Evolutionary conservation across 2,329 filamentous ascomycete genomes (phyloP), one percentile per base, ranked within the genome.

Genomic region (Dryadomyces quercus-mongolicae): DNA sequence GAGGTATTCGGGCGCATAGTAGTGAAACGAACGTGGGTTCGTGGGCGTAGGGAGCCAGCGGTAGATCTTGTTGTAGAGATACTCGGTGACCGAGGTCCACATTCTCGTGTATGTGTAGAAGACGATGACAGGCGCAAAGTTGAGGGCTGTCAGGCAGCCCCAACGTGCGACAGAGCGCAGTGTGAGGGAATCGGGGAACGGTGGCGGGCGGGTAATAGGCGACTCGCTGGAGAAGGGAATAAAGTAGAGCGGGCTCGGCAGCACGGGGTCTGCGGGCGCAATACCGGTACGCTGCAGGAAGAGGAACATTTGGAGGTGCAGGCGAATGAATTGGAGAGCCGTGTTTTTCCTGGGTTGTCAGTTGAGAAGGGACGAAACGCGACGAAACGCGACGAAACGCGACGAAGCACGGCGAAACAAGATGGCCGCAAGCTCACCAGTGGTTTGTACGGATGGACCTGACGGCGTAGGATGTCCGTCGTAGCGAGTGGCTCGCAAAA

Each of bases 231-330:
- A 74, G 49, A 80, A 81, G 0, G 79, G 78, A 18, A 82, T 61
- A 59, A 81, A 81, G 62, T 74, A 82, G 5, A 63, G 67, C 42
- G 67, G 66, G 8, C 62, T 64, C 0, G 79, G 78, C 2, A 81
- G 63, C 64, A 64, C 66, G 8, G 65, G 66, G 13, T 59, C 67
- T 13, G 66, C 62, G 0, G 75, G 65, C 46, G 75, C 65, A 15
- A 82, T 64, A 7, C 73, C 74, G 8, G 77, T 65, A 49, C 75
- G 70, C 58, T 81, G 78, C 47, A 81, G 64, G 21, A 74, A 72
- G n/a, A 73, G 66, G 58, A 72, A 79, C 5, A 79, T 62, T 52
- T 78, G 73, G 1, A 81, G 60, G 58, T 81, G 77, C 9, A 74
- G 67, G 42, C 69, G 68, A 4, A 77, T 47, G 57, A 78, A 66